Percentiles rank a stretch among this genome's conserved stretches.
These are phyloP conservation scores for Rosa hybrid DNA, from an alignment of 331 rosid genomes.

Conservation along the genomic window DNA sequence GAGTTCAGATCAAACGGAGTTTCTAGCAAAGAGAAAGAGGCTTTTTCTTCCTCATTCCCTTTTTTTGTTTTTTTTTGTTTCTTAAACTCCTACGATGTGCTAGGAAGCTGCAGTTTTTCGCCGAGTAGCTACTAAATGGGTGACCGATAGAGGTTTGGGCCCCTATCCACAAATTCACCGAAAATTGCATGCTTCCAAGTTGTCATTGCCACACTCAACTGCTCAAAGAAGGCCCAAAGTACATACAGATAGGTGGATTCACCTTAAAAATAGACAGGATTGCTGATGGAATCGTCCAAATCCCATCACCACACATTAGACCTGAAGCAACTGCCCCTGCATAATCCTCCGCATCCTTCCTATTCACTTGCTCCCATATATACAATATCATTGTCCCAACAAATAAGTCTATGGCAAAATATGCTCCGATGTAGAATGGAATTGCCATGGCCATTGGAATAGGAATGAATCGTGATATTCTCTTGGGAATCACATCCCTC, in stretches of 20 bases:
- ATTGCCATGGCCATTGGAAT: slow-evolving; percentile 89
- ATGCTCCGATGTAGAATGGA: slow-evolving; percentile 75
- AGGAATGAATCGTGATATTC: slow-evolving; percentile 59
- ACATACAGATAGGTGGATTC: slow-evolving; percentile 85
- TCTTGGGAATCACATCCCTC: slow-evolving; percentile 56
- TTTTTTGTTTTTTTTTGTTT: too few species aligned
- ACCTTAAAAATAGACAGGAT: slow-evolving; percentile 67
- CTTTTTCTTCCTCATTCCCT: neutral
- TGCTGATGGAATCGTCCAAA: slow-evolving; percentile 86
- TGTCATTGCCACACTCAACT: neutral
- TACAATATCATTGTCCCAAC: slow-evolving; percentile 70
- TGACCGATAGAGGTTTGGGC: neutral
- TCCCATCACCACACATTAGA: slow-evolving; percentile 87
- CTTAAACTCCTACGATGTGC: neutral
- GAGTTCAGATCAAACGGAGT: too few species aligned
- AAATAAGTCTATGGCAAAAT: slow-evolving; percentile 74
- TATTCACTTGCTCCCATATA: slow-evolving; percentile 65
- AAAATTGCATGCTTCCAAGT: too few species aligned
- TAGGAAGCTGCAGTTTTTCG: neutral
- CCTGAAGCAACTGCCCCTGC: slow-evolving; percentile 88
- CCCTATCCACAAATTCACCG: neutral
- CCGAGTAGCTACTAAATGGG: neutral
- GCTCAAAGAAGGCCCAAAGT: slow-evolving; percentile 69
- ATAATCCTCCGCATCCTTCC: slow-evolving; percentile 61
- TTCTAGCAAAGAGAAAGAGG: too few species aligned